Evolutionary conservation across 2,329 filamentous ascomycete genomes (phyloP).

Genomic region (Fusarium sp.): DNA sequence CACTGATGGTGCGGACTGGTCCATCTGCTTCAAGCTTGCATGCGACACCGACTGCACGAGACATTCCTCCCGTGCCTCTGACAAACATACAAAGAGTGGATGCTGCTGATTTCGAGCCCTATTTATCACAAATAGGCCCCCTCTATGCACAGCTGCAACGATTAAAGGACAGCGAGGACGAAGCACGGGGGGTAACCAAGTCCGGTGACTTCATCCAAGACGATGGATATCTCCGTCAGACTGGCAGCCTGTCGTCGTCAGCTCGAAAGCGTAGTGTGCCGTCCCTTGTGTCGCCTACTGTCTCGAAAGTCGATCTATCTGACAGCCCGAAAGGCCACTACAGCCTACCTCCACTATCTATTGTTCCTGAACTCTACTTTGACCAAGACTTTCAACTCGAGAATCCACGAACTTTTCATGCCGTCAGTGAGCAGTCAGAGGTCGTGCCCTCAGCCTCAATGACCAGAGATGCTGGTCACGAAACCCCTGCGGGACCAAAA

Average conservation of each 20-base stretch:
- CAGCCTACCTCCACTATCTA: constrained; percentile 83
- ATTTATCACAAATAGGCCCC: constrained; percentile 83
- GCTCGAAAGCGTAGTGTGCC: too few species aligned
- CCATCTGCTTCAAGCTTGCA: constrained; percentile 66
- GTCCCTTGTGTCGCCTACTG: constrained; percentile 49
- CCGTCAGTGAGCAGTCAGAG: constrained; percentile 93
- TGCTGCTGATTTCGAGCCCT: constrained; percentile 78
- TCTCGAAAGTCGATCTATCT: constrained; percentile 49
- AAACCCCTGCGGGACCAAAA: constrained; percentile 68
- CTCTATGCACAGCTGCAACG: constrained; percentile 88
- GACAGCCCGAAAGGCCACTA: constrained; percentile 67
- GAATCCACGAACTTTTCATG: constrained; percentile 93
- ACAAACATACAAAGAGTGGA: constrained; percentile 88
- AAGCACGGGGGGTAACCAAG: constrained; percentile 45
- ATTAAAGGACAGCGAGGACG: constrained; percentile 78
- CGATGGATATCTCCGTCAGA: too few species aligned
- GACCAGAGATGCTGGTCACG: too few species aligned
- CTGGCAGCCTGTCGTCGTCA: too few species aligned
- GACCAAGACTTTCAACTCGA: constrained; percentile 94
- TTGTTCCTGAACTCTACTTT: constrained; percentile 91
- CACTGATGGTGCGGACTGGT: constrained; percentile 86
- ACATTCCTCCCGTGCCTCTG: constrained; percentile 91
- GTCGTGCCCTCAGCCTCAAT: constrained; percentile 66
- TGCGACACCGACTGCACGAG: constrained; percentile 83
- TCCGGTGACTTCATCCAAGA: too few species aligned